A percentile compares a stretch with the other conserved stretches of the same genome.
Conservation (phyloP, 805 yeast species). For the Tetrapisispora namnaoensis region DNA sequence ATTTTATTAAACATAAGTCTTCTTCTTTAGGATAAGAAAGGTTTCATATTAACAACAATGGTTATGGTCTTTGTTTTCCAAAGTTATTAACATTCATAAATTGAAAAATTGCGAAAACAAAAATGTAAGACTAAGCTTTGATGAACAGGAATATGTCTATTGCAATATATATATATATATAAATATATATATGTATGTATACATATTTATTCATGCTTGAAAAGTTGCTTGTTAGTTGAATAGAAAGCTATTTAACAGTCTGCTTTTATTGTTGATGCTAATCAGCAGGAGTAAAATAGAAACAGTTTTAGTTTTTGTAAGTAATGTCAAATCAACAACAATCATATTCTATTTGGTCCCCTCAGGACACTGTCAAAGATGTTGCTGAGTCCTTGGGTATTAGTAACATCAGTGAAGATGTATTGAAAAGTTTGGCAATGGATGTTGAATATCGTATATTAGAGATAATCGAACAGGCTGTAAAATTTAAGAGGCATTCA, state of each 20-base stretch:
- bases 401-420: slow-evolving; percentile 72
- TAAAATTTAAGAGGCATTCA: slow-evolving; percentile 90
- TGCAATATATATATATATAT: no score
- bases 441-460: slow-evolving; percentile 97
- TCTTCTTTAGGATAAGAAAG: no score
- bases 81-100: not conserved
- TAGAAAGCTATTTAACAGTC: no score
- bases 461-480: slow-evolving; percentile 91
- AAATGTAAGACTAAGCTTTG: not conserved
- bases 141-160: not conserved
- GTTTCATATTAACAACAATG: not conserved
- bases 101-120: not conserved
- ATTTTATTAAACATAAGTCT: no score
- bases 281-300: no score
- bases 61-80: not conserved
- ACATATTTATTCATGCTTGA: no score
- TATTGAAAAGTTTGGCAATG: slow-evolving; percentile 92
- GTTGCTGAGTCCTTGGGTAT: slow-evolving; percentile 90
- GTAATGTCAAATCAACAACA: slow-evolving; percentile 21
- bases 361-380: slow-evolving; percentile 92
- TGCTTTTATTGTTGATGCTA: no score
- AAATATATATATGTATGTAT: no score
- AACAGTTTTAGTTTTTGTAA: not conserved
- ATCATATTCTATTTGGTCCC: slow-evolving; percentile 94
- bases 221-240: no score